Conservation (phyloP, 2,329 filamentous ascomycete species). For the Hypoxylon sp. region DNA sequence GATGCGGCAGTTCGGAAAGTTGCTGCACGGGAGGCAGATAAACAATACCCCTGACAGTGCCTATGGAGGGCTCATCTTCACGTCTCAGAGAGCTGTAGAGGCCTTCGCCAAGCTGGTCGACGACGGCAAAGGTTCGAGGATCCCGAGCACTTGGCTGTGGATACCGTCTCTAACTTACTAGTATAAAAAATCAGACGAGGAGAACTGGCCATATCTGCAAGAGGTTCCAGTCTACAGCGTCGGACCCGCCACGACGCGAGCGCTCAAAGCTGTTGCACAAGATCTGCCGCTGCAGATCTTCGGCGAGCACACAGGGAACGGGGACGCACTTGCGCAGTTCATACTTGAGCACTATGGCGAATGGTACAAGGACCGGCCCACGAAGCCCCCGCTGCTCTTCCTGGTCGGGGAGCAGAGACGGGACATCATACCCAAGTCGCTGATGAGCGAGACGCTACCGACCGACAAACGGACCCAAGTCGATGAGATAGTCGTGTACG, state of each 20-base stretch:
- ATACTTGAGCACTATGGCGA: conserved; percentile 80
- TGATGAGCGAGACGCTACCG: conserved; percentile 67
- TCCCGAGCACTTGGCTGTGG: not conserved
- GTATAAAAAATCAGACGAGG: conserved; percentile 34
- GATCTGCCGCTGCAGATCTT: conserved; percentile 67
- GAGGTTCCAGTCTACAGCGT: conserved; percentile 76
- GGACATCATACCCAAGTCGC: conserved; percentile 85
- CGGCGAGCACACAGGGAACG: conserved; percentile 84
- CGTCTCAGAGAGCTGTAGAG: conserved; percentile 83
- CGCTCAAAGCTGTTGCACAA: conserved; percentile 66
- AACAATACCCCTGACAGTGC: conserved; percentile 47
- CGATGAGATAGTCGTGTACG: conserved; percentile 84
- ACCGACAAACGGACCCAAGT: conserved; percentile 66
- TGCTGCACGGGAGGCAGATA: conserved; percentile 58
- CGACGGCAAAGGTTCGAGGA: conserved; percentile 54
- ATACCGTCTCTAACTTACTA: conserved; percentile 42
- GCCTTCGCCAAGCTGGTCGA: conserved; percentile 72
- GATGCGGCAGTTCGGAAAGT: conserved; percentile 58
- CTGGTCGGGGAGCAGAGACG: conserved; percentile 88
- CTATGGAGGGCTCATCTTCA: conserved; percentile 84
- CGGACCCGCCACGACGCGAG: conserved; percentile 80
- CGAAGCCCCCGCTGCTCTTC: conserved; percentile 76
- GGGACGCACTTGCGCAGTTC: conserved; percentile 77
- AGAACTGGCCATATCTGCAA: conserved; percentile 61
- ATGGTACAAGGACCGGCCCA: conserved; percentile 54